Conservation (phyloP, 23 red algal species). For the Gracilaria gracilis region DNA sequence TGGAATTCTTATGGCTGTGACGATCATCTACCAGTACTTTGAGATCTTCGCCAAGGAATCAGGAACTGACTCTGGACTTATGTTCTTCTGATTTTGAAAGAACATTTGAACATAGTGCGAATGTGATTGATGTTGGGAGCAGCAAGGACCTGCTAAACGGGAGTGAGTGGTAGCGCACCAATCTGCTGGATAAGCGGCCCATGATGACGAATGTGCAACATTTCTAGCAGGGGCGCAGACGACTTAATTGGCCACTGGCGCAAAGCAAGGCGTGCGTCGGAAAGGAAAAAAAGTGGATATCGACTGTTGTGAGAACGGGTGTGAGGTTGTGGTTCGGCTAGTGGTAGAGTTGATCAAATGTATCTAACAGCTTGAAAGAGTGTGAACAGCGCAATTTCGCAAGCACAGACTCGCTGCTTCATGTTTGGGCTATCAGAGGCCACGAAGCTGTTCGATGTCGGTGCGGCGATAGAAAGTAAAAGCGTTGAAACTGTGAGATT, state of each 20-base stretch:
- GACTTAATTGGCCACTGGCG: no score
- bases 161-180: neutral
- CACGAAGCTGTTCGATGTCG: neutral
- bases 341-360: neutral
- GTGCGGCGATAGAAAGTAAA: neutral
- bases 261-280: neutral
- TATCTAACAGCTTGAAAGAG: neutral
- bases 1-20: slow-evolving; percentile 99
- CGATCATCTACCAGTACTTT: slow-evolving; percentile 99
- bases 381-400: neutral
- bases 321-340: neutral
- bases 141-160: neutral
- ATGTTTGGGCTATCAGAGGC: neutral
- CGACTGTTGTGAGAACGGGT: neutral
- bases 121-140: neutral
- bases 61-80: slow-evolving; percentile 74
- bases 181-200: neutral
- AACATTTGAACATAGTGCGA: slow-evolving; percentile 5
- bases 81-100: slow-evolving; percentile 86
- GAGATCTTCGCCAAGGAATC: slow-evolving; percentile 96
- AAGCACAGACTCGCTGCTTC: neutral
- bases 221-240: neutral
- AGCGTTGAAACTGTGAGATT: neutral
- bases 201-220: neutral
- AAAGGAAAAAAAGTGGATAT: neutral